phyloP scores from a whole-genome alignment of 306 rosid species.

The Glycine soja region DNA sequence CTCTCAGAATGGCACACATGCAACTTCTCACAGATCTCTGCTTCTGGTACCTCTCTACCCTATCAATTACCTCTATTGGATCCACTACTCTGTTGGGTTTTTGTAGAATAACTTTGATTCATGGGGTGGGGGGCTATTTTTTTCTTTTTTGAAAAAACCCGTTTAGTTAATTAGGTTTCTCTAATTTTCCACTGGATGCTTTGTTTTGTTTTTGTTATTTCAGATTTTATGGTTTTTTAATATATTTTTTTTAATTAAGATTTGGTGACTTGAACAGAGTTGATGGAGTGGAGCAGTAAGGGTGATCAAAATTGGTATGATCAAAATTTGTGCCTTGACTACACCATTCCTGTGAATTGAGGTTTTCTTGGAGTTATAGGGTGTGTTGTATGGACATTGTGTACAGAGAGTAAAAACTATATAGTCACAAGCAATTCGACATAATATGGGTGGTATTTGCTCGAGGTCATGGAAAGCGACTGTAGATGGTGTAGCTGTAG shows the following conservation, averaged over 20 bases:
- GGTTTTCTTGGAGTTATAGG: constrained; percentile 41
- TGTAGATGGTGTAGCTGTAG: constrained; percentile 63
- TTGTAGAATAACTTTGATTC: too few relatives aligned
- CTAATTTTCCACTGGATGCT: not conserved
- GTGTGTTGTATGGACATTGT: constrained; percentile 58
- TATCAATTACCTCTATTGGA: constrained; percentile 26
- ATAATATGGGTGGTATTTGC: constrained; percentile 91
- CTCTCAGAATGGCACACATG: constrained; percentile 20
- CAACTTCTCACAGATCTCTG: constrained; percentile 54
- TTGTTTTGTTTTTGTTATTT: not conserved
- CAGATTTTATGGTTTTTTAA: not conserved
- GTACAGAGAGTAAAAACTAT: constrained; percentile 47
- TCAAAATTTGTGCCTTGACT: constrained; percentile 52
- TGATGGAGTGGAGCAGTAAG: constrained; percentile 73
- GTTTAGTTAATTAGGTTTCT: constrained; percentile 21
- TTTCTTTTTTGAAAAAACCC: not conserved
- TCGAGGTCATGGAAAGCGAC: constrained; percentile 77
- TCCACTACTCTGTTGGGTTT: constrained; percentile 18
- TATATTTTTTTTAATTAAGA: constrained; percentile 44
- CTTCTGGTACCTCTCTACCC: constrained; percentile 52
- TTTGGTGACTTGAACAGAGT: constrained; percentile 53
- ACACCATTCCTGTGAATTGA: constrained; percentile 53
- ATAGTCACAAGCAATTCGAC: constrained; percentile 33
- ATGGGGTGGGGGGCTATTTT: not conserved
- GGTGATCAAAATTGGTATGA: constrained; percentile 65